Base-by-base conservation (phyloP, 192 early-diverging fungal genomes). In the Backusella tarrabulga region DNA sequence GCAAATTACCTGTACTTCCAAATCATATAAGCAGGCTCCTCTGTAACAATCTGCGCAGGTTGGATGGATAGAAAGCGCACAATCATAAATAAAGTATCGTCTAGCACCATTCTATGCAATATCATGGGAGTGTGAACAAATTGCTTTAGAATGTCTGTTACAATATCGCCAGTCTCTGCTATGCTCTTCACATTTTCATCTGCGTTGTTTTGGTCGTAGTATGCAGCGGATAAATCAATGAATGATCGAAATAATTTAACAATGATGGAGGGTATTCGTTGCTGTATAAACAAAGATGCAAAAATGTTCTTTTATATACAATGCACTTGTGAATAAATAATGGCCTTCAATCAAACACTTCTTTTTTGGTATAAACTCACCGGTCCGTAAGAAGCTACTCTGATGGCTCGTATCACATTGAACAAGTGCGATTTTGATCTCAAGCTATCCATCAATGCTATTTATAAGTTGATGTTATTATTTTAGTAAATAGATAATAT, bases 311-410 rank as follows among this genome's bases (percentile, higher is more conserved):
- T 41, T 76, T 44, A 52, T 14, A 38, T 60, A 34, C 14, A 44
- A 44, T n/a, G 29, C 60, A 67, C 7, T n/a, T n/a, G 23, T 70
- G 14, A 80, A 34, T 35, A 32, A 40, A 40, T 40, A 40, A 12
- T 32, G 32, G 32, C 38, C 8, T 40, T 67, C 14, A 0, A 15
- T 11, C 50, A 29, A n/a, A 11, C 32, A 14, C 56, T 21, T 34
- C 7, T n/a, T 23, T 70, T 17, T 35, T 70, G 35, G 9, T 38
- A 68, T 71, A 44, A 68, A 79, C 85, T 75, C 83, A 88, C 88
- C 2, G 86, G 85, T 34, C 86, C 88, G 54, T 83, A 80, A 35
- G 84, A 82, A 6, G 87, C 41, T 32, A 90, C 82, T 34, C 86
- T 75, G 38, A 90, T 78, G 0, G 85, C 77, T 46, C 80, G 83